These are phyloP conservation scores for Metschnikowia henanensis DNA, from an alignment of 805 yeast species.

Conservation along the genomic window DNA sequence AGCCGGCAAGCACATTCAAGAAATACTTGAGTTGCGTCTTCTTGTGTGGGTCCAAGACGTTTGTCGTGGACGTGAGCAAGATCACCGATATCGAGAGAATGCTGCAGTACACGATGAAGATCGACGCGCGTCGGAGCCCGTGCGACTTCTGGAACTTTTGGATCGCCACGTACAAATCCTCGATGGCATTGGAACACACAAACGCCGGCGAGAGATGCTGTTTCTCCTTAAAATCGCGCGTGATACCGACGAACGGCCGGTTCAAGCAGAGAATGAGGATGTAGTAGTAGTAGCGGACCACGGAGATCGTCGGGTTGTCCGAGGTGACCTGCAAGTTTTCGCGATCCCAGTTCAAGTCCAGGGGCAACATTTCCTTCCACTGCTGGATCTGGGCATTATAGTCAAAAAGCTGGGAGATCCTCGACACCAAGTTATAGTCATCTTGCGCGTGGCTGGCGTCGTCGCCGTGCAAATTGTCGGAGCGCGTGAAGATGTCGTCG, in stretches of 20 bases:
- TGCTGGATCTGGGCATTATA: constrained; percentile 10
- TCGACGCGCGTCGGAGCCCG: constrained; percentile 11
- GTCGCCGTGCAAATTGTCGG: constrained; percentile 25
- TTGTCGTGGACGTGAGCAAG: constrained; percentile 26
- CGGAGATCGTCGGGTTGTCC: constrained; percentile 14
- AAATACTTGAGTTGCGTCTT: constrained; percentile 36
- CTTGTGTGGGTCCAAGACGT: constrained; percentile 25
- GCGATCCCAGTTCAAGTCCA: constrained; percentile 10
- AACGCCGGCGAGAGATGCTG: neutral
- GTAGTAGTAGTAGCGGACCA: constrained; percentile 16
- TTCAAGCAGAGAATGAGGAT: constrained; percentile 14
- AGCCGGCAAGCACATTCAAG: constrained; percentile 39
- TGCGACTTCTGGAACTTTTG: constrained; percentile 10
- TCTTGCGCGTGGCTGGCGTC: neutral
- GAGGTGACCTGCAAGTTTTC: constrained; percentile 1
- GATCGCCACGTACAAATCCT: constrained; percentile 10
- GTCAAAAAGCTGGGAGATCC: constrained; percentile 31
- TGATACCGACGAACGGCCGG: constrained; percentile 29
- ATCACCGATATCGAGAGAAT: constrained; percentile 13
- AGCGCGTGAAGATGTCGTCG: constrained; percentile 19
- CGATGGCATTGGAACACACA: constrained; percentile 11
- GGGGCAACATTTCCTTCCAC: constrained; percentile 13
- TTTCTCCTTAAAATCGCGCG: constrained; percentile 14
- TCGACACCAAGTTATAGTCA: constrained; percentile 12
- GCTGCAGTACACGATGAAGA: constrained; percentile 15